These are phyloP conservation scores for Penicillium dipodomyicola DNA, from an alignment of 495 filamentous ascomycete genomes.

Conservation along the genomic window DNA sequence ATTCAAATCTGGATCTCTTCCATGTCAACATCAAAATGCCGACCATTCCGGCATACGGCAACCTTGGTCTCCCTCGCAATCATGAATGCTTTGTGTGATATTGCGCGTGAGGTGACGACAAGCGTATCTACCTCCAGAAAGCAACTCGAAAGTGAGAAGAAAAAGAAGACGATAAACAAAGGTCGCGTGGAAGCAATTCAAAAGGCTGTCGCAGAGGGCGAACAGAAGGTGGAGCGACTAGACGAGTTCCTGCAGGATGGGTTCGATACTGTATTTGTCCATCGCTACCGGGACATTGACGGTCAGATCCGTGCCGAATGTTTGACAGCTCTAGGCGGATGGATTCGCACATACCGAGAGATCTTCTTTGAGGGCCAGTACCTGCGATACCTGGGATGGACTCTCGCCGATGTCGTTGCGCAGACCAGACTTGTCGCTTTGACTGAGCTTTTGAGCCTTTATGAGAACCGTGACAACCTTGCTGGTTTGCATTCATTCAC, in stretches of 20 bases:
- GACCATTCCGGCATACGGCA: slow-evolving; percentile 90
- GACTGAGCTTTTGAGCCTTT: slow-evolving; percentile 74
- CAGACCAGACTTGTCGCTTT: slow-evolving; percentile 72
- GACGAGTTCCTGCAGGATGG: slow-evolving; percentile 72
- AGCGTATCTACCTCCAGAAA: slow-evolving; percentile 71
- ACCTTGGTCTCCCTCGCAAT: slow-evolving; percentile 77
- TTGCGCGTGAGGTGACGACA: slow-evolving; percentile 61
- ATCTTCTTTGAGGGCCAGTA: slow-evolving; percentile 85
- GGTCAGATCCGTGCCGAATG: slow-evolving; percentile 81
- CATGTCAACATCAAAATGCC: slow-evolving; percentile 77
- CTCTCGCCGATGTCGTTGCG: slow-evolving; percentile 73
- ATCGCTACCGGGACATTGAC: slow-evolving; percentile 93
- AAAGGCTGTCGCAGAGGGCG: slow-evolving; percentile 61
- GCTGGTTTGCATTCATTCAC: slow-evolving; percentile 81
- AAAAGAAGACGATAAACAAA: slow-evolving; percentile 75
- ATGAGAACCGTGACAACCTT: slow-evolving; percentile 71
- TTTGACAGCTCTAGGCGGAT: slow-evolving; percentile 75
- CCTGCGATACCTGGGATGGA: slow-evolving; percentile 91
- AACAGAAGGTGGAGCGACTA: slow-evolving; percentile 59
- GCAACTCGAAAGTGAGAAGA: slow-evolving; percentile 77
- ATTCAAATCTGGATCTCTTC: slow-evolving; percentile 79
- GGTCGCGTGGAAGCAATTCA: slow-evolving; percentile 66
- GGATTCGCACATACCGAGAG: slow-evolving; percentile 80
- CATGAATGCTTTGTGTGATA: slow-evolving; percentile 63
- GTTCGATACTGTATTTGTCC: slow-evolving; percentile 86